A percentile compares a stretch with the other conserved stretches of the same genome.
Evolutionary conservation across 345 rosid species (phyloP).

Genomic region (Lepidium didymum): DNA sequence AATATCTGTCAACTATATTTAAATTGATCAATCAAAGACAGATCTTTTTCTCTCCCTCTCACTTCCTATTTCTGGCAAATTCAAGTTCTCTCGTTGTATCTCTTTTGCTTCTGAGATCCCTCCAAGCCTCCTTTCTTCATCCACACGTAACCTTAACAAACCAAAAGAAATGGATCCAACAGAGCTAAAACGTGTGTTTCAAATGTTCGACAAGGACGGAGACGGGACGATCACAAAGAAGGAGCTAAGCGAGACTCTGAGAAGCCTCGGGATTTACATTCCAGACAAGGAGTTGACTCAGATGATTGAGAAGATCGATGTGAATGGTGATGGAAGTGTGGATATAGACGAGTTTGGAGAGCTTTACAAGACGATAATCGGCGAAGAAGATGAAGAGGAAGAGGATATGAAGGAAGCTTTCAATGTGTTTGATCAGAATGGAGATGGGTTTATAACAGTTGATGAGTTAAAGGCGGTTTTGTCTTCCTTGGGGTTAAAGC

Average conservation of each 20-base stretch:
- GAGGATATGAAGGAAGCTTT: constrained; percentile 82
- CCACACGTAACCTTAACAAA: background rate
- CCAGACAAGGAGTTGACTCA: constrained; percentile 49
- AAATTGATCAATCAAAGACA: background rate
- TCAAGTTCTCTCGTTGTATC: background rate
- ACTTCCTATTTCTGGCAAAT: background rate
- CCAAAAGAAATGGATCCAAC: constrained; percentile 31
- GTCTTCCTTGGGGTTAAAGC: constrained; percentile 65
- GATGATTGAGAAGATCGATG: constrained; percentile 49
- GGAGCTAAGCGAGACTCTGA: constrained; percentile 58
- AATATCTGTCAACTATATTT: too few relatives aligned
- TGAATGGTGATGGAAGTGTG: constrained; percentile 44
- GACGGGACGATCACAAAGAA: constrained; percentile 61
- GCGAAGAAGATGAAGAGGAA: constrained; percentile 49
- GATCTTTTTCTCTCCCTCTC: background rate
- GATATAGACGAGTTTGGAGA: constrained; percentile 72
- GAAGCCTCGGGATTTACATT: constrained; percentile 63
- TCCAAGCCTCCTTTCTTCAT: background rate
- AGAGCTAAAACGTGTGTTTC: constrained; percentile 66
- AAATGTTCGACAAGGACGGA: constrained; percentile 73
- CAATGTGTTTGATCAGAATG: constrained; percentile 76
- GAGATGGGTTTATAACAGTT: constrained; percentile 77
- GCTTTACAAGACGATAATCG: constrained; percentile 52
- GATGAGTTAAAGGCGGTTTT: constrained; percentile 70
- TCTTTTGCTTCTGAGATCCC: constrained; percentile 1